These are phyloP conservation scores for Capsicum baccatum DNA, from an alignment of 257 asterid species.

Conservation along the genomic window DNA sequence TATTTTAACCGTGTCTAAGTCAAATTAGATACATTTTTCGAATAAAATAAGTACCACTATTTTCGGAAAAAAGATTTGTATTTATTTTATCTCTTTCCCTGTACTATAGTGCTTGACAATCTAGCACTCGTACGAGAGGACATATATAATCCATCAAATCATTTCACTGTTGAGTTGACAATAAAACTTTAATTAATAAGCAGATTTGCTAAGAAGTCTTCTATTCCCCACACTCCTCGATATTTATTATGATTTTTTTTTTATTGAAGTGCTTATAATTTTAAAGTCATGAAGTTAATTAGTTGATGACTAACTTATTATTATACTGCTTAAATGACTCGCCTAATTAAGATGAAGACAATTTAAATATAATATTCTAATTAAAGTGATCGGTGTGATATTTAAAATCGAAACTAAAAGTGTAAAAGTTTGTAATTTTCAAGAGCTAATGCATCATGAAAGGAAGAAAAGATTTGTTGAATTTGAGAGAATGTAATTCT, in stretches of 20 bases:
- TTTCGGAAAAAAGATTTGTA: neutral
- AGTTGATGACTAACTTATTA: too few relatives aligned
- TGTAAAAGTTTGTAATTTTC: too few relatives aligned
- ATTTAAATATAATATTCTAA: too few relatives aligned
- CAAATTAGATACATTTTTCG: neutral
- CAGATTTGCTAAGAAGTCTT: neutral
- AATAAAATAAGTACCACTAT: neutral
- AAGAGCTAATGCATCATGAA: too few relatives aligned
- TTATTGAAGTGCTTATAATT: too few relatives aligned
- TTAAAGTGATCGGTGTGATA: too few relatives aligned
- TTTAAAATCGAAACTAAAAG: too few relatives aligned
- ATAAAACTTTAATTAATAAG: neutral
- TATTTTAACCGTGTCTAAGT: neutral
- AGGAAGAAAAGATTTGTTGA: neutral
- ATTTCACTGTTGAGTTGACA: neutral
- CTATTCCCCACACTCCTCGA: neutral
- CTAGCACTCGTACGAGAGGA: neutral
- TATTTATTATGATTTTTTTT: too few relatives aligned
- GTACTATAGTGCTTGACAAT: constrained; percentile 1
- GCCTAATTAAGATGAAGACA: too few relatives aligned
- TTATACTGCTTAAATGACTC: too few relatives aligned
- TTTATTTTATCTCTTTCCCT: neutral
- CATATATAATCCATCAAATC: too few relatives aligned
- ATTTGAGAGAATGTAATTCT: neutral
- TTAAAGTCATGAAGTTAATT: too few relatives aligned